Base-by-base conservation (phyloP, 257 asterid species). In the Capsicum rhomboideum region DNA sequence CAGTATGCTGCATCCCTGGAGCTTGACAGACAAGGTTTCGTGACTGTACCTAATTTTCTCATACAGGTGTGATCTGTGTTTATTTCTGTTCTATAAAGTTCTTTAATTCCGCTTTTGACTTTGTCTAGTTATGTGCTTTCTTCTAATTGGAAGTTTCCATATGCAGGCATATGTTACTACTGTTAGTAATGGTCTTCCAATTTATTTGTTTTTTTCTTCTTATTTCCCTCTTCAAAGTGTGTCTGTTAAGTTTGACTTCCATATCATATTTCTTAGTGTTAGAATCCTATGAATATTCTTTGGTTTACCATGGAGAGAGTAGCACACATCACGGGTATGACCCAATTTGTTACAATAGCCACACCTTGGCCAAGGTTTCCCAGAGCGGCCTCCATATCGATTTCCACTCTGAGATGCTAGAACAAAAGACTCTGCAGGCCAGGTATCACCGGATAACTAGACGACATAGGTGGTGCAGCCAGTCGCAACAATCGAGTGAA, bases 1-100 rank as follows among this genome's bases (percentile, higher is more conserved):
- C 91, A 94, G 98, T 86, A 93, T 86, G 92, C 87, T 75, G 98
- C 97, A 90, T 91, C 97, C 67, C 55, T 90, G 92, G 97, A 93
- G 93, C 97, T 94, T 86, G 90, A 86, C 89, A 92, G 86, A 88
- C 97, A 74, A 90, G 97, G 97, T 79, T 94, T 92, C 81, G 85
- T 90, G 83, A 93, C 97, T 18, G 90, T 92, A 37, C 97, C 97
- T 80, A 87, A 90, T 84, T 90, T 94, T 85, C 78, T 85, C 81
- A 63, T 93, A 75, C 91, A 90, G 96, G 98, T 92, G 85, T 69
- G 58, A 12, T 26, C 50, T 55, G 17, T 37, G 29, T 46, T 63
- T 21, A 37, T 80, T 87, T 85, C 12, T 54, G 53, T 29, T 28
- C 6, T 64, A 1, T 82, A 31, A 46, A 29, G 18, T 10, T 37